Conservation (phyloP, 257 asterid species). For the Verbascum thapsus region DNA sequence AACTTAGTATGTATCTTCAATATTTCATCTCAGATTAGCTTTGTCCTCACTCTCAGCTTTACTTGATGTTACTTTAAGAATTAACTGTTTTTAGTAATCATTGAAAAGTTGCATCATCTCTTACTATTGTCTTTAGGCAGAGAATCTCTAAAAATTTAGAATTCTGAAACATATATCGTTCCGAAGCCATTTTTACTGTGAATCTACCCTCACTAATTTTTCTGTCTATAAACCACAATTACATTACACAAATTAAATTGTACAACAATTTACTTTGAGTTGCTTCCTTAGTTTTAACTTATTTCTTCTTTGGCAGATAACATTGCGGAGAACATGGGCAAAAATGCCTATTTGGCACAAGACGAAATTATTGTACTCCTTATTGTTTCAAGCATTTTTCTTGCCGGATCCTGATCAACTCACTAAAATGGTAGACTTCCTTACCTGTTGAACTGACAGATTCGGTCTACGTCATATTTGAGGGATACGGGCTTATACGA, state of each 20-base stretch:
- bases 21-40: constrained; percentile 12
- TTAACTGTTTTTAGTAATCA: background rate
- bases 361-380: constrained; percentile 62
- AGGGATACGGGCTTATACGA: constrained; percentile 4
- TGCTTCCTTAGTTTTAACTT: constrained; percentile 21
- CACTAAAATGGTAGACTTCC: constrained; percentile 55
- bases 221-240: background rate
- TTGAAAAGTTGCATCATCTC: constrained; percentile 21
- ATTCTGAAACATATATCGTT: constrained; percentile 1
- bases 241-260: background rate
- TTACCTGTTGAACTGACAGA: constrained; percentile 10
- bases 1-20: background rate
- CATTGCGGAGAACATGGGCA: constrained; percentile 87
- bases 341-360: constrained; percentile 95
- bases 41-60: background rate
- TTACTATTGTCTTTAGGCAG: constrained; percentile 5
- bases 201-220: background rate
- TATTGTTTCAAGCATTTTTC: constrained; percentile 83
- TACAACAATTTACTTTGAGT: background rate
- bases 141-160: constrained; percentile 1
- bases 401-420: constrained; percentile 74
- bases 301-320: constrained; percentile 49
- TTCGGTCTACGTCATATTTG: constrained; percentile 21
- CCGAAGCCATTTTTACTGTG: background rate
- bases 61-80: too few relatives aligned